A percentile compares a stretch with the other conserved stretches of the same genome.
phyloP scores from a whole-genome alignment of 768 basidiomycete genomes.

The Amanita brunnescens region DNA sequence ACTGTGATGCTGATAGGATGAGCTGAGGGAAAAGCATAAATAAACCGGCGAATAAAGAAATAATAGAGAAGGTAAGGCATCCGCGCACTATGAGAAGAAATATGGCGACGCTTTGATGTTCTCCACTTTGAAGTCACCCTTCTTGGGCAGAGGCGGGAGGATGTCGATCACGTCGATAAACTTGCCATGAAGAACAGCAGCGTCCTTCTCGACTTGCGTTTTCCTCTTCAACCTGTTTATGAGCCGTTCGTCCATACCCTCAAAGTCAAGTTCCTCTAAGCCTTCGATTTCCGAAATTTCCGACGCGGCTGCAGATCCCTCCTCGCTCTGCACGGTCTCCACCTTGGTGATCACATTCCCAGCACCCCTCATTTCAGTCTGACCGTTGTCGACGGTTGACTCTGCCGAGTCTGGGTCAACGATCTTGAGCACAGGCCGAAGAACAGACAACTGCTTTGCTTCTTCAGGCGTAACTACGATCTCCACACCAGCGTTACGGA shows the following conservation, averaged over 20 bases:
- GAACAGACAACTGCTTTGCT: conserved; percentile 21
- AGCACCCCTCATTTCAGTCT: conserved; percentile 1
- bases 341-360: conserved; percentile 13
- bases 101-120: conserved; percentile 76
- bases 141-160: conserved; percentile 74
- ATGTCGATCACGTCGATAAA: conserved; percentile 70
- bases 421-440: conserved; percentile 28
- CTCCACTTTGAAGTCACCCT: conserved; percentile 80
- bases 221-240: conserved; percentile 12
- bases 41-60: not conserved
- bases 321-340: conserved; percentile 8
- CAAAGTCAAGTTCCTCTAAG: conserved; percentile 9
- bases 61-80: not conserved
- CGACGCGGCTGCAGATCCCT: conserved; percentile 7
- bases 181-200: conserved; percentile 33
- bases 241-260: conserved; percentile 6
- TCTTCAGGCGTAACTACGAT: conserved; percentile 34
- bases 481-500: conserved; percentile 35
- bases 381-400: conserved; percentile 23
- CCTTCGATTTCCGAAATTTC: conserved; percentile 15
- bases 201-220: conserved; percentile 16
- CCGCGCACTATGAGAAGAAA: conserved; percentile 71
- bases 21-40: not conserved
- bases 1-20: not conserved
- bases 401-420: conserved; percentile 30